Conservation (phyloP, 345 rosid species). For the Eucalyptus urophylla region DNA sequence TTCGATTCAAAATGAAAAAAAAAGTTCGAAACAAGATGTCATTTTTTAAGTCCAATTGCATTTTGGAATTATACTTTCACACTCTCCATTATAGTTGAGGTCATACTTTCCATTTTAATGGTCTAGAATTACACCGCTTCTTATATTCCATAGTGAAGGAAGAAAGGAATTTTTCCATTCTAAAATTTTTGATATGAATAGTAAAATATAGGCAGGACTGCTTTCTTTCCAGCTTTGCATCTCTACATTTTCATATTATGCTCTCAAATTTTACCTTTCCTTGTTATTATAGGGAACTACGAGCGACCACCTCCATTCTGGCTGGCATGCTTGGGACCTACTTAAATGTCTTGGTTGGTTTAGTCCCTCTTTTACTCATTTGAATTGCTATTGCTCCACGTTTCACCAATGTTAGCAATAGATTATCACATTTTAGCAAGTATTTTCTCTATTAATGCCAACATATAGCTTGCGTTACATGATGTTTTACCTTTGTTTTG, state of each 20-base stretch:
- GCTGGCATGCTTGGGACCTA: constrained; percentile 91
- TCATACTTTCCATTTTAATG: background rate
- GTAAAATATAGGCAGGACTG: background rate
- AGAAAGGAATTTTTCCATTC: background rate
- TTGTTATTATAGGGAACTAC: constrained; percentile 44
- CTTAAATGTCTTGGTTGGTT: constrained; percentile 76
- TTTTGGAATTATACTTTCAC: background rate
- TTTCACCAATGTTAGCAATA: background rate
- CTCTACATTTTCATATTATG: background rate
- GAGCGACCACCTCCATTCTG: constrained; percentile 46
- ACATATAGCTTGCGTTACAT: background rate
- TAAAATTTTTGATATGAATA: background rate
- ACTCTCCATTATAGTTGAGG: background rate
- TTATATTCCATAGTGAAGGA: background rate
- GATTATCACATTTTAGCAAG: background rate
- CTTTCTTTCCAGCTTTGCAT: background rate
- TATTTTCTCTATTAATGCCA: background rate
- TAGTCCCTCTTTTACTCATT: background rate
- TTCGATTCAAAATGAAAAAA: background rate
- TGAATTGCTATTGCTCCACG: background rate
- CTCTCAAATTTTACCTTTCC: background rate
- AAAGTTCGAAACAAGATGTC: background rate
- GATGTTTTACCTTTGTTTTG: background rate
- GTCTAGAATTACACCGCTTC: background rate
- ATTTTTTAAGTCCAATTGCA: background rate